Percentiles rank a stretch among this genome's conserved stretches.
phyloP scores from a whole-genome alignment of 495 filamentous ascomycete genomes.

The Margaritispora aquatica region DNA sequence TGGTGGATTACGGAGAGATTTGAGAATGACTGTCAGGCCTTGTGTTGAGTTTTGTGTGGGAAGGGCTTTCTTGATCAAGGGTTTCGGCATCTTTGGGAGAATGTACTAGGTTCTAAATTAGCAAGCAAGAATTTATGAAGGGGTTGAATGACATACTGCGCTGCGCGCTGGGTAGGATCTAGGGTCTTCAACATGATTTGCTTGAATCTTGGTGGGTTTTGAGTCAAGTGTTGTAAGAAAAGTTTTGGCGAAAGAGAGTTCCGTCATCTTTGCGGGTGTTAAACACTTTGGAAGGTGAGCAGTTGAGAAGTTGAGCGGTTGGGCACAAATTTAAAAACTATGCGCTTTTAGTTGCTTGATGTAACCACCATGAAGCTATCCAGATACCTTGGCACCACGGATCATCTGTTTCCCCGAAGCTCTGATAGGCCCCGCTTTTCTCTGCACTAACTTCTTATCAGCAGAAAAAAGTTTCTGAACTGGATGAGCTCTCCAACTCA shows the following conservation, averaged over 20 bases:
- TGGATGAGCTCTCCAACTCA: not conserved
- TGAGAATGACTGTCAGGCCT: slow-evolving; percentile 54
- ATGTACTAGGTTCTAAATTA: slow-evolving; percentile 33
- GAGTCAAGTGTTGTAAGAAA: slow-evolving; percentile 77
- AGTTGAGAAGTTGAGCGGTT: too few species aligned
- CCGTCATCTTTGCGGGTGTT: slow-evolving; percentile 56
- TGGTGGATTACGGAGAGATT: slow-evolving; percentile 66
- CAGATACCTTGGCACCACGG: not conserved
- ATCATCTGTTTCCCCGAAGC: not conserved
- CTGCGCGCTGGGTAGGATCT: slow-evolving; percentile 60
- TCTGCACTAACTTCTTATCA: slow-evolving; percentile 16
- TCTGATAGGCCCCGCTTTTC: not conserved
- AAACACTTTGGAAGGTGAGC: not conserved
- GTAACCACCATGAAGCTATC: not conserved
- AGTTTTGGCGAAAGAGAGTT: slow-evolving; percentile 73
- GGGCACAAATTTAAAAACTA: too few species aligned
- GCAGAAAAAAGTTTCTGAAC: slow-evolving; percentile 16
- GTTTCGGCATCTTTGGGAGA: slow-evolving; percentile 38
- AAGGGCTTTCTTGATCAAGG: slow-evolving; percentile 41
- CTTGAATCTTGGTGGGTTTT: slow-evolving; percentile 65
- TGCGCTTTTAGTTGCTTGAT: not conserved
- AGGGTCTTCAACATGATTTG: slow-evolving; percentile 83
- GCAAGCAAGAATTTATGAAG: not conserved
- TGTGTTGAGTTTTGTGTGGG: slow-evolving; percentile 36
- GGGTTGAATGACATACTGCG: slow-evolving; percentile 50